Base-by-base conservation (phyloP, 1,284 basidiomycete genomes). In the Ustilago sp. region DNA sequence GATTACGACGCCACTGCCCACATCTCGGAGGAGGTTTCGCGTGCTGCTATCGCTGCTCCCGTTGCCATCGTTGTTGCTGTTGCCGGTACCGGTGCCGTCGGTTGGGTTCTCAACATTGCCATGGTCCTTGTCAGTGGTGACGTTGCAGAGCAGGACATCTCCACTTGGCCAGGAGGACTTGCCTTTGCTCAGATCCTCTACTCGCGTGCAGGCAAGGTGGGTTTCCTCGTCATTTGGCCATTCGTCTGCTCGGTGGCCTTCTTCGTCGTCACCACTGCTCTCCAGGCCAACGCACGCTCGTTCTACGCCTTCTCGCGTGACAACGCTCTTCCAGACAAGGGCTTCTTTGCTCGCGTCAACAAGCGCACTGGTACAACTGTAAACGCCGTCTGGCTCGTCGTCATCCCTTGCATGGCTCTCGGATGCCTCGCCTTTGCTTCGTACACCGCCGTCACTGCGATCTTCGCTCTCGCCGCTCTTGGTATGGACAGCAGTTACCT, bases 231-330 rank as follows among this genome's bases (percentile, higher is more conserved):
- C 65, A 75, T 84, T 65, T 85, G 84, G 84, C 84, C 45, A 1
- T 85, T 85, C 64, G 80, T 83, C 59, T 85, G 82, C 73, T 66
- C 78, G 31, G 79, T 86, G 17, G 85, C 86, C 48, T 87, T 85
- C 72, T 83, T 83, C 41, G 85, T 87, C 68, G 85, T 87, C 51
- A 84, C 84, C 39, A 89, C 89, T 6, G 89, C 92, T 31, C 88
- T 94, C 4, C 95, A 97, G 86, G 94, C 94, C 11, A 91, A 91
- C 64, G 94, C 94, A 5, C 90, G 94, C 55, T 93, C 93, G 0
- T 88, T 95, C 50, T 96, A 94, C 82, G 95, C 95, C 4, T 94
- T 98, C 88, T 93, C 92, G 82, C 92, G 94, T 65, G 94, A 95
- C 83, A 90, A 90, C 62, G 92, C 91, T 50, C 89, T 95, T 47